Evolutionary conservation across 805 yeast species (phyloP), one percentile per base, ranked within the genome.

Genomic region (Cyberlindnera euphorbiae): DNA sequence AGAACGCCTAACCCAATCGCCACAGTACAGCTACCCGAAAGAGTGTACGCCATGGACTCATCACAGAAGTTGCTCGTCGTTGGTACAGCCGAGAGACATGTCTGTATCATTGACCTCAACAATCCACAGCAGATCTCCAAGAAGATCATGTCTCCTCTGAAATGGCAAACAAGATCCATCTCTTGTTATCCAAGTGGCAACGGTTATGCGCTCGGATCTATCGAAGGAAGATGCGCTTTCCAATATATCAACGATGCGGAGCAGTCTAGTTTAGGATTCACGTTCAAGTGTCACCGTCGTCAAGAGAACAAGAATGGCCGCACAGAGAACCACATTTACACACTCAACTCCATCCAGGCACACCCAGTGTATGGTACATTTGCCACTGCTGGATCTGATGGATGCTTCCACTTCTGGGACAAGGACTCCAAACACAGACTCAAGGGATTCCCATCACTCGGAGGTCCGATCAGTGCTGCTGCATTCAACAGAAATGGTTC

Each of bases 171-270:
- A 0, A 71, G 96, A 45, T 65, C 82, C 2, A 69, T 93, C 2
- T 66, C 82, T 11, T 90, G 97, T 57, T 86, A 80, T 59, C 89
- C 89, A n/a, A 80, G 77, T 45, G 97, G 95, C 10, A 81, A 84
- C 52, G 97, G 97, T 8, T 93, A 73, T 61, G 96, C 96, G 1
- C 63, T 93, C 32, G 97, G 96, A 5, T 82, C 95, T 6, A 77
- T 90, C 31, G 98, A 93, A 63, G 97, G 97, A 23, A 73, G 98
- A 47, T 87, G 97, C 63, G 95, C 95, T 11, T 79, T 93, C 50
- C 95, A 87, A 57, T 93, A 89, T 58, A 77, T 90, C 36, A 94
- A 85, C 52, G 96, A 86, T 17, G 70, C 69, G 35, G 87, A 82
- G 50, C 94, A 82, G 53, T 69, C 71, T 38, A 73, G 76, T 48